These are phyloP conservation scores for Calocybe gambosa DNA, from an alignment of 1,284 basidiomycete genomes.

Conservation along the genomic window DNA sequence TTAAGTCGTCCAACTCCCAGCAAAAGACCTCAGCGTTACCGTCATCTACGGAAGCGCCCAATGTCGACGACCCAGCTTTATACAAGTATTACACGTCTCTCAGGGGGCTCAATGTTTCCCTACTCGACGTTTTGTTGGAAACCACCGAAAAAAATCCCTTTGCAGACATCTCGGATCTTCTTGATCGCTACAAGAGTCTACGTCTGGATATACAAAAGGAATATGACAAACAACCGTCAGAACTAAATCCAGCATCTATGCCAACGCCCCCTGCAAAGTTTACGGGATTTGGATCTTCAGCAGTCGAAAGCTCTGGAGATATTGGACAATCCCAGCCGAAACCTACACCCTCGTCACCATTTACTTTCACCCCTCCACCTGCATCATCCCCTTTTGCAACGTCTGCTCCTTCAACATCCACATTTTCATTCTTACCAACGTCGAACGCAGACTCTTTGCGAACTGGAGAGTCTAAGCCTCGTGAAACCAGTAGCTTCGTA, in stretches of 20 bases:
- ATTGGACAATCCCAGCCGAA: neutral
- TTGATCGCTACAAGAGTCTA: conserved; percentile 62
- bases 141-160: conserved; percentile 73
- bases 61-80: conserved; percentile 21
- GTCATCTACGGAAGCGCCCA: neutral
- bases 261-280: conserved; percentile 38
- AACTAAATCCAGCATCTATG: conserved; percentile 26
- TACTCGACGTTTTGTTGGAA: conserved; percentile 57
- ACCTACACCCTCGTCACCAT: conserved; percentile 18
- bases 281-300: conserved; percentile 19
- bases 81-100: conserved; percentile 65
- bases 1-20: too few species aligned
- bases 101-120: conserved; percentile 75
- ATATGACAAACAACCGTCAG: conserved; percentile 38
- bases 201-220: conserved; percentile 54
- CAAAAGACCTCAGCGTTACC: conserved; percentile 8
- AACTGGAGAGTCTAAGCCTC: conserved; percentile 3
- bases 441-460: conserved; percentile 1
- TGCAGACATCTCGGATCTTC: conserved; percentile 53
- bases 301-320: conserved; percentile 8
- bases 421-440: neutral
- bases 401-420: conserved; percentile 8
- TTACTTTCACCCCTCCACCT: conserved; percentile 12
- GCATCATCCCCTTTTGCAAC: conserved; percentile 10
- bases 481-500: neutral